Evolutionary conservation across 306 rosid species (phyloP), one percentile per base, ranked within the genome.

Genomic region (Gastrolobium villosum): DNA sequence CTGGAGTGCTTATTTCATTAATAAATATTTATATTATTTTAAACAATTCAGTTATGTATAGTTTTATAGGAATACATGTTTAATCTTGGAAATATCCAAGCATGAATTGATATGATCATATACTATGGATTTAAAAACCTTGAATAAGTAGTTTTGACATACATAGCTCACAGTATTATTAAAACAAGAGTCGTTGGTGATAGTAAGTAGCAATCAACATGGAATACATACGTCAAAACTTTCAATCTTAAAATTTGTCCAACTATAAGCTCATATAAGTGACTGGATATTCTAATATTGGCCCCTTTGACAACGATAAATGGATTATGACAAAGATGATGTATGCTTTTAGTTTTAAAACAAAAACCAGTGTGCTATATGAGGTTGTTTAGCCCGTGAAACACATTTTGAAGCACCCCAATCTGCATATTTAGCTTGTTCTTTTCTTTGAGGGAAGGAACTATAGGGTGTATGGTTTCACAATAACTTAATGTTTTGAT

Each of bases 371-470:
- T 79, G 83, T 72, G 83, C 83, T 72, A 63, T 60, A 5, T 10
- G 35, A 35, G 66, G 74, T 79, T 72, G 79, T 79, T 79, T 79
- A 79, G 57, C 50, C 78, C 83, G 59, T 71, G 83, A 52, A 71
- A 46, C 39, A 52, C 48, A 53, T 35, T 78, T 67, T 20, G 26
- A 39, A 70, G 75, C 35, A 68, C 74, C 46, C 39, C 54, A 77
- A 40, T 56, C 55, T 41, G 26, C 52, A 57, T 43, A 70, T 43
- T 57, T 7, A 46, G 26, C 73, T 44, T 67, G 11, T 45, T 57
- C 13, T 59, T 67, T 65, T 64, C 14, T 40, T 15, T 14, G 14
- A 65, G 53, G 68, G 52, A 32, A 28, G 35, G 52, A 20, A 5
- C 30, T 10, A 20, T 44, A 28, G 72, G 26, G 39, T 5, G 36